Evolutionary conservation across 2,329 filamentous ascomycete genomes (phyloP), one percentile per base, ranked within the genome.

Genomic region (Neofusicoccum cordaticola): DNA sequence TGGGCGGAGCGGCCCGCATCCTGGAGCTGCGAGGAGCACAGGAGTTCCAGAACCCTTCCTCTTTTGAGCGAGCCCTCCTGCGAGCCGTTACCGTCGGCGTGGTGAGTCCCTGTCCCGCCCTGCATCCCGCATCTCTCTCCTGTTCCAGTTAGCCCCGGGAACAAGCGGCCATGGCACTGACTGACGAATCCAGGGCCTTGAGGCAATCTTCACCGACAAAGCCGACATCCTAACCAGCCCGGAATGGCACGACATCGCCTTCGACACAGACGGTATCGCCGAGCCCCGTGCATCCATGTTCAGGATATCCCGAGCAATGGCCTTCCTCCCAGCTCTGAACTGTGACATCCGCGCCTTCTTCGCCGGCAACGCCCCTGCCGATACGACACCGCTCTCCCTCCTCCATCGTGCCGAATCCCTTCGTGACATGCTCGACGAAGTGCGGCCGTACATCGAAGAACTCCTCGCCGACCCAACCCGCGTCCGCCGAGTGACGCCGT

Each of bases 201-300:
- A 64, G 22, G 62, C 62, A 44, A 34, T 64, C 13, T 64, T 64
- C 44, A 35, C 34, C 9, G 62, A 45, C 35, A 57, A 58, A 31
- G 52, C 58, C 22, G 52, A 64, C 62, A 47, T 77, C 51, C 71
- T 77, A 9, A 67, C 69, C 12, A 65, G 66, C 31, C 71, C 70
- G 2, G 71, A 71, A 57, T 77, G 74, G 75, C 68, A 67, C 50
- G 67, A 72, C 13, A 67, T 76, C 17, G 75, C 73, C 15, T 76
- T 77, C 62, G 73, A 75, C 62, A 72, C 72, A 37, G 70, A 66
- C 1, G 71, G 69, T 1, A 67, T 74, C 13, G 22, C 44, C 6
- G 51, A 64, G 44, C 62, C 62, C 4, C 52, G 62, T 34, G 31
- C 56, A 15, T 48, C 51, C 51, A 47, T 58, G 42, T 58, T 47